Evolutionary conservation across 306 rosid genomes (phyloP).

Genomic region (Sindora glabra): DNA sequence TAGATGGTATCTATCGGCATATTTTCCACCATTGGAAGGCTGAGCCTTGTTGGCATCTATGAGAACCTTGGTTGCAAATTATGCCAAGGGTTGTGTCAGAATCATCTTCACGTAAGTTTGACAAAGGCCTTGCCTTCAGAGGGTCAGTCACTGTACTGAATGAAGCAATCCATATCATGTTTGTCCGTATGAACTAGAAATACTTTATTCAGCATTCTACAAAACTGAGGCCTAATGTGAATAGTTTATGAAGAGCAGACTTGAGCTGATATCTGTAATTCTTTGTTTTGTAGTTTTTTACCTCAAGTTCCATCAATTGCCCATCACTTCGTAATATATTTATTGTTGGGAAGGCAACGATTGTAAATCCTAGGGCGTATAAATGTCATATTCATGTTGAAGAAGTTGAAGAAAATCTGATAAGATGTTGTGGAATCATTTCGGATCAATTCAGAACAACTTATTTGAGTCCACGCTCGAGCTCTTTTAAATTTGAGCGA

Average conservation of each 20-base stretch:
- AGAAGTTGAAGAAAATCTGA: too few relatives aligned
- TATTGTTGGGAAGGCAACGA: conserved; percentile 30
- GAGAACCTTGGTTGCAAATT: conserved; percentile 27
- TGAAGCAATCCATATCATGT: conserved; percentile 37
- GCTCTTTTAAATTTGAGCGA: too few relatives aligned
- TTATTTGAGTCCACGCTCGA: too few relatives aligned
- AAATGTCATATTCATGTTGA: too few relatives aligned
- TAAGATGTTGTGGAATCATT: too few relatives aligned
- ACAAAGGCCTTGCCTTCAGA: conserved; percentile 6
- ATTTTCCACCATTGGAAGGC: conserved; percentile 6
- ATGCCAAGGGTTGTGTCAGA: conserved; percentile 25
- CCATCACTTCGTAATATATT: conserved; percentile 25
- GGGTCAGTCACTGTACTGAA: conserved; percentile 31
- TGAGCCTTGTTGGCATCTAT: conserved; percentile 9
- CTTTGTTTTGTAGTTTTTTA: conserved; percentile 28
- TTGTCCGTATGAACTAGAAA: too few relatives aligned
- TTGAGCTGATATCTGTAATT: conserved; percentile 30
- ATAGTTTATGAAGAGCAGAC: conserved; percentile 35
- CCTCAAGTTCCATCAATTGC: conserved; percentile 23
- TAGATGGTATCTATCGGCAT: conserved; percentile 18
- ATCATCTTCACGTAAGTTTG: conserved; percentile 14
- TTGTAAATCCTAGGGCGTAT: conserved; percentile 18
- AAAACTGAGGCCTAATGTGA: conserved; percentile 37
- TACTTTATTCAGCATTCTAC: conserved; percentile 31
- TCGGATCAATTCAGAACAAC: too few relatives aligned